A percentile compares a stretch with the other conserved stretches of the same genome.
These are phyloP conservation scores for Dimocarpus longan DNA, from an alignment of 345 rosid genomes.

Conservation along the genomic window DNA sequence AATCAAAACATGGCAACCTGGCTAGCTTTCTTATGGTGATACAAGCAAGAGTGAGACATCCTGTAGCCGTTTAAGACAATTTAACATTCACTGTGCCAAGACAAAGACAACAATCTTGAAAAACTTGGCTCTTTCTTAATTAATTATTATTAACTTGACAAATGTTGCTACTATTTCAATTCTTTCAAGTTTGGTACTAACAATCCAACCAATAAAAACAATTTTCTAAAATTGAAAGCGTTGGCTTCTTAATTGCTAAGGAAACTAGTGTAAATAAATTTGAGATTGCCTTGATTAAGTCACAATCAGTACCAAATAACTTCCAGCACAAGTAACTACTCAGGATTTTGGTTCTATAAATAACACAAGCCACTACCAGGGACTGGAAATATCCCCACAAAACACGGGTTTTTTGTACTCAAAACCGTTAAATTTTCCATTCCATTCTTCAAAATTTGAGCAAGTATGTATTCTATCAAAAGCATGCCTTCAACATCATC, in stretches of 20 bases:
- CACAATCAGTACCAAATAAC: background rate
- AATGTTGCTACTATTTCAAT: background rate
- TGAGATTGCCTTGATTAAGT: background rate
- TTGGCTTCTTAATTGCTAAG: background rate
- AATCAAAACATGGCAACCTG: background rate
- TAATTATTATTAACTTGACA: background rate
- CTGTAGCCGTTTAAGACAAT: background rate
- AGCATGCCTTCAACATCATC: slow-evolving; percentile 27
- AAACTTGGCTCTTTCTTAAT: no score
- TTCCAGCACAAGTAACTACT: background rate
- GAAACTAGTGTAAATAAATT: background rate
- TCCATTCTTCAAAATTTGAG: background rate
- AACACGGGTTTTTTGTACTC: background rate
- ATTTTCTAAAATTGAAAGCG: no score
- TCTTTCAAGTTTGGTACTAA: no score
- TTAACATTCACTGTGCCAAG: background rate
- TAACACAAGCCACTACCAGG: background rate
- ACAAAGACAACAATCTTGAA: background rate
- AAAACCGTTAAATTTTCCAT: background rate
- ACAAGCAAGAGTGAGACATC: background rate
- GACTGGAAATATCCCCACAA: background rate
- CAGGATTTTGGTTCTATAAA: background rate
- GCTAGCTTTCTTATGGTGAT: background rate
- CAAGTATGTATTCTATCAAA: slow-evolving; percentile 25
- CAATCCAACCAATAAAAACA: no score